These are phyloP conservation scores for Metarhizium rileyi DNA, from an alignment of 2,329 filamentous ascomycete genomes.

Conservation along the genomic window DNA sequence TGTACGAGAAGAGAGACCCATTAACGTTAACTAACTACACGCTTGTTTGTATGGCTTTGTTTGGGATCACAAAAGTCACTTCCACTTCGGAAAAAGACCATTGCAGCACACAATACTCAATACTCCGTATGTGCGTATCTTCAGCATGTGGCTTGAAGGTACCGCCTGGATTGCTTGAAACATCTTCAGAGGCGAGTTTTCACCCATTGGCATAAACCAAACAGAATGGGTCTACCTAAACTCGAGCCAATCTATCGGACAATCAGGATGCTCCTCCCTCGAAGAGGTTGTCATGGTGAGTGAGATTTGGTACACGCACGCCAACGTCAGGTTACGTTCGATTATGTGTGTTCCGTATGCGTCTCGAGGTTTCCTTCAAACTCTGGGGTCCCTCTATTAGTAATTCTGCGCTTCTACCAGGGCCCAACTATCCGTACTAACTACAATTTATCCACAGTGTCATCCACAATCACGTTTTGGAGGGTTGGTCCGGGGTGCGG, in stretches of 20 bases:
- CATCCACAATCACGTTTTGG: conserved; percentile 1
- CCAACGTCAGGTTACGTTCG: conserved; percentile 2
- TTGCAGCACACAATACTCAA: too few relatives aligned
- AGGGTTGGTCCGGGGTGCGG: conserved; percentile 3
- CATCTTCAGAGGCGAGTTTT: not conserved
- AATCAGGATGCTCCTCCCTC: not conserved
- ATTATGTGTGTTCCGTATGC: not conserved
- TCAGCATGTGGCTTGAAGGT: too few relatives aligned
- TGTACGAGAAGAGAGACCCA: too few relatives aligned
- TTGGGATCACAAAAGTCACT: too few relatives aligned
- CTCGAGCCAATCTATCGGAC: not conserved
- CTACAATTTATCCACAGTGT: not conserved
- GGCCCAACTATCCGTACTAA: not conserved
- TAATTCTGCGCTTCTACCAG: not conserved
- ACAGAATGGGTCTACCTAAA: too few relatives aligned
- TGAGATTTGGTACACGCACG: not conserved
- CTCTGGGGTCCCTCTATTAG: not conserved
- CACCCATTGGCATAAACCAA: not conserved
- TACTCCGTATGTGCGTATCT: too few relatives aligned
- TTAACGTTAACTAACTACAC: too few relatives aligned
- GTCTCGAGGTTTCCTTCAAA: not conserved
- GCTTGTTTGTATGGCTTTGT: too few relatives aligned
- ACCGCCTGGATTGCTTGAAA: not conserved
- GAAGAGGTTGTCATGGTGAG: not conserved
- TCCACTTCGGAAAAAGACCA: too few relatives aligned